Evolutionary conservation across 176 grass and related monocot species (phyloP), one percentile per base, ranked within the genome.

Genomic region (Leersia perrieri): DNA sequence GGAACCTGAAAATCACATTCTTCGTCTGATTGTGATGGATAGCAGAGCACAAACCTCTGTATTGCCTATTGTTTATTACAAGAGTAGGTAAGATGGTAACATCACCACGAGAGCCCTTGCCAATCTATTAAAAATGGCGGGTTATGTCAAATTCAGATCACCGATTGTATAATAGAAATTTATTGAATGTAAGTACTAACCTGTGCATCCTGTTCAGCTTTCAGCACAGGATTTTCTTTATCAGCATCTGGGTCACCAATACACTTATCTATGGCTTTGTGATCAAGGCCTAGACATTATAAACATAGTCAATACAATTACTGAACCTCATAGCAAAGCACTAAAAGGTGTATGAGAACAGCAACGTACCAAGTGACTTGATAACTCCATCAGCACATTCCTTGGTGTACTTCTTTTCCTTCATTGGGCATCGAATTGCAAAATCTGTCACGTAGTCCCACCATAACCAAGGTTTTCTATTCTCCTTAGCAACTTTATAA

Each of bases 401-500:
- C 49, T 75, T 87, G 33, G 92, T 91, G 73, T 94, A 91, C 30
- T 94, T 94, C 36, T 85, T 94, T 40, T 89, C 89, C 73, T 91
- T 94, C 92, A 94, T 94, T 67, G 92, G 89, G 73, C 92, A 94
- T 44, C 92, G 82, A 66, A 91, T 91, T n/a, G 87, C 76, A 45
- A 94, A 91, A 70, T 94, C 89, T 3, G 84, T 91, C 61, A 94
- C 84, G 63, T 94, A 94, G 35, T 94, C 89, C 92, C 92, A 94
- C 92, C 92, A 94, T 63, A 94, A 13, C 92, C 89, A 94, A 15
- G 92, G 80, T 63, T 94, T 94, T 20, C 68, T 63, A 65, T 63
- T 82, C 63, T 94, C 92, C 73, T 83, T 87, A 31, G 83, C 87
- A 63, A 87, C 87, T 82, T 81, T 91, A 80, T 79, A 82, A 23